Conservation (phyloP, 2,329 filamentous ascomycete species). For the Atkinsonella hypoxylon region DNA sequence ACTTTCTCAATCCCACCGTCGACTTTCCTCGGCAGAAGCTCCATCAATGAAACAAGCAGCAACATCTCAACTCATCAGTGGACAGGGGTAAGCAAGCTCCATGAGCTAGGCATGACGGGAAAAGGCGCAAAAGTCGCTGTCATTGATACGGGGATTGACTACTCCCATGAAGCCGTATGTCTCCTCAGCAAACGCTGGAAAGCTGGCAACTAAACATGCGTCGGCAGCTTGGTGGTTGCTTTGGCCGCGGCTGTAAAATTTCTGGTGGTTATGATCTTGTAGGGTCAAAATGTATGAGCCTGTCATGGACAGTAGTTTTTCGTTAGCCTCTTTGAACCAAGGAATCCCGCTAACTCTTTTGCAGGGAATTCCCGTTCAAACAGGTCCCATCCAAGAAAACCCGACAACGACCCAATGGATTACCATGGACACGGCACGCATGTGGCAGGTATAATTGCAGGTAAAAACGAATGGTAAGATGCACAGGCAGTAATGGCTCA, state of each 20-base stretch:
- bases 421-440: constrained; percentile 11
- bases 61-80: constrained; percentile 17
- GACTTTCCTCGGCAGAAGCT: neutral
- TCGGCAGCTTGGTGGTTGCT: constrained; percentile 25
- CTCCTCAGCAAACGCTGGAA: neutral
- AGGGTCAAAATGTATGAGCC: constrained; percentile 18
- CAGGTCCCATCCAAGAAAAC: constrained; percentile 15
- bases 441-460: constrained; percentile 37
- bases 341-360: neutral
- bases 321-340: too few relatives aligned
- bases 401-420: constrained; percentile 18
- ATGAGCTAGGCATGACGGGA: constrained; percentile 24
- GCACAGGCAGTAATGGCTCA: neutral
- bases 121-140: constrained; percentile 26
- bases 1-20: constrained; percentile 11
- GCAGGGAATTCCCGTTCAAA: constrained; percentile 5
- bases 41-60: constrained; percentile 16
- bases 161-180: constrained; percentile 24
- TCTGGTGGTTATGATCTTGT: constrained; percentile 27
- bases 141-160: constrained; percentile 29
- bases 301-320: too few relatives aligned
- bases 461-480: constrained; percentile 24
- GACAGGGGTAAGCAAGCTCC: constrained; percentile 27
- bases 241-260: constrained; percentile 26
- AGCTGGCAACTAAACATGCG: neutral